Evolutionary conservation across 257 asterid genomes (phyloP).

Genomic region (Ligustrum vulgare): DNA sequence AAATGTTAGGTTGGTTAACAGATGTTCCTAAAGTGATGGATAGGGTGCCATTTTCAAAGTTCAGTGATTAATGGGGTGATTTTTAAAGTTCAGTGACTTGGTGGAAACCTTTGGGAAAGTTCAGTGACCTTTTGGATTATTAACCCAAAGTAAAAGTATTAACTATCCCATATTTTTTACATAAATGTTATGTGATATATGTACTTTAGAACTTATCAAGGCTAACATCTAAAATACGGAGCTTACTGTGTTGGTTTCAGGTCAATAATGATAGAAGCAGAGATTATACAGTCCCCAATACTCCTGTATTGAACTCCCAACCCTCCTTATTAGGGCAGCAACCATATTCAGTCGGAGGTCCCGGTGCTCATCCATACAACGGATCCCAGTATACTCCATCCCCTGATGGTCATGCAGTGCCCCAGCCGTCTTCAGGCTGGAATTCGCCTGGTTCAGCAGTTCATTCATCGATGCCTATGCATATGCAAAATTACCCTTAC

Average conservation of each 20-base stretch:
- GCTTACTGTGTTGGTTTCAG: conserved; percentile 43
- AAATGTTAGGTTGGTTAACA: too few relatives aligned
- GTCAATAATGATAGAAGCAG: conserved; percentile 88
- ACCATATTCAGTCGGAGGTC: conserved; percentile 63
- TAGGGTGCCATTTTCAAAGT: too few relatives aligned
- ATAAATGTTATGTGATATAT: not conserved
- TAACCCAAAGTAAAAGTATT: not conserved
- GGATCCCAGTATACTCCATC: conserved; percentile 61
- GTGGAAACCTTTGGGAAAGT: too few relatives aligned
- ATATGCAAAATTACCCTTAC: conserved; percentile 13
- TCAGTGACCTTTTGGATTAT: too few relatives aligned
- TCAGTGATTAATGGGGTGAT: too few relatives aligned
- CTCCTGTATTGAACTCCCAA: conserved; percentile 62
- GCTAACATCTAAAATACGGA: not conserved
- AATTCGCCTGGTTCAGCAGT: conserved; percentile 36
- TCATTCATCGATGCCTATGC: conserved; percentile 1
- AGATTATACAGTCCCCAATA: conserved; percentile 75
- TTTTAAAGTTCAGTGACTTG: too few relatives aligned
- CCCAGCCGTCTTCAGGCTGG: conserved; percentile 75
- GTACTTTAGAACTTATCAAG: not conserved
- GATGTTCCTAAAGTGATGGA: too few relatives aligned
- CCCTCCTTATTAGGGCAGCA: conserved; percentile 76
- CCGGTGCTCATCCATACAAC: conserved; percentile 43
- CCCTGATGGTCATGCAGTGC: conserved; percentile 39
- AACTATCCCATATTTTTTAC: not conserved